A percentile compares a stretch with the other conserved stretches of the same genome.
These are phyloP conservation scores for Crithidia expoeki DNA, from an alignment of 208 protist genomes.

Conservation along the genomic window DNA sequence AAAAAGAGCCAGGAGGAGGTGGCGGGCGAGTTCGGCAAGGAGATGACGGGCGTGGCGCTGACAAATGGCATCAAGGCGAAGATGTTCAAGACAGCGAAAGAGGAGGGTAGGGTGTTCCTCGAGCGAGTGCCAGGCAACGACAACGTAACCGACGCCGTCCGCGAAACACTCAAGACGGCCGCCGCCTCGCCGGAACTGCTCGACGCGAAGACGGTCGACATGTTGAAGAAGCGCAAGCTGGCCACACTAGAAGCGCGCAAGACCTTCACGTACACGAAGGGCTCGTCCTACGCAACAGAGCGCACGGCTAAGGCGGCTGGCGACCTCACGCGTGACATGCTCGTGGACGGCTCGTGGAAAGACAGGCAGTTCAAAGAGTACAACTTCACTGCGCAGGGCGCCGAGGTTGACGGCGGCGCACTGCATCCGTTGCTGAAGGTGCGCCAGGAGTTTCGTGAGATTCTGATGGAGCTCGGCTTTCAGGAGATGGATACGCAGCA, in stretches of 20 bases:
- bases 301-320: conserved; percentile 74
- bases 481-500: conserved; percentile 99
- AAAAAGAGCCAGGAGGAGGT: conserved; percentile 53
- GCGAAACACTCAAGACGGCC: conserved; percentile 46
- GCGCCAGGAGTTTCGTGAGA: conserved; percentile 98
- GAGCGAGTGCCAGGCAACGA: conserved; percentile 40
- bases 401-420: conserved; percentile 86
- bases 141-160: conserved; percentile 42
- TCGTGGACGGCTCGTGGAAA: conserved; percentile 94
- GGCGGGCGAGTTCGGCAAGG: conserved; percentile 62
- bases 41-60: conserved; percentile 74
- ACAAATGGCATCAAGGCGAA: conserved; percentile 94
- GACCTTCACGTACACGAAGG: conserved; percentile 84
- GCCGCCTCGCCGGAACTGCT: conserved; percentile 29
- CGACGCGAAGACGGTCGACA: conserved; percentile 71
- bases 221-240: conserved; percentile 94
- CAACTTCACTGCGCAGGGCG: conserved; percentile 96
- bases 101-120: conserved; percentile 56
- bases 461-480: conserved; percentile 99
- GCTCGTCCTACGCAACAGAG: conserved; percentile 68
- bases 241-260: conserved; percentile 77
- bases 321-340: conserved; percentile 96
- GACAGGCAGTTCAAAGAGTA: conserved; percentile 95
- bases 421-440: conserved; percentile 99
- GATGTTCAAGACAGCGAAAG: conserved; percentile 91